phyloP scores from a whole-genome alignment of 257 asterid species.

The Thymus mandschuricus region DNA sequence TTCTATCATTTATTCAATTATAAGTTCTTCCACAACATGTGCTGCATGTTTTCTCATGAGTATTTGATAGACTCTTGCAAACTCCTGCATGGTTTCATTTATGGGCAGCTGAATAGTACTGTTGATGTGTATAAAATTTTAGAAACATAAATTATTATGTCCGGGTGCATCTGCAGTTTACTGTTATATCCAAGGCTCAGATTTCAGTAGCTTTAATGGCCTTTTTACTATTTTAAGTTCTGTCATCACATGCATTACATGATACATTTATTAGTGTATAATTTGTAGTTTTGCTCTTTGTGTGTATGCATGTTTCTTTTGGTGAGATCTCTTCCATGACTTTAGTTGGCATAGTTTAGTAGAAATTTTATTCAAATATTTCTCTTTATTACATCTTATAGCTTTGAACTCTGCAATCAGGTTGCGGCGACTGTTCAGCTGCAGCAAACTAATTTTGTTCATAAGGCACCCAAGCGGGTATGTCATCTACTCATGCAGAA shows the following conservation, averaged over 20 bases:
- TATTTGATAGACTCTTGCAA: not conserved
- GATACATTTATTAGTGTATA: not conserved
- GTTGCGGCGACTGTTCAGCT: constrained; percentile 64
- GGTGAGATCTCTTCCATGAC: constrained; percentile 3
- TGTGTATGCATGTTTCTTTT: not conserved
- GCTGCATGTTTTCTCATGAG: not conserved
- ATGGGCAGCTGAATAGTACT: not conserved
- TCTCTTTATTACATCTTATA: constrained; percentile 21
- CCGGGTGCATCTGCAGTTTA: not conserved
- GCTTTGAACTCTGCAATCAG: constrained; percentile 44
- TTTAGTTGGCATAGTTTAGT: constrained; percentile 10
- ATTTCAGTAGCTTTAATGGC: constrained; percentile 1
- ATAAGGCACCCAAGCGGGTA: constrained; percentile 82
- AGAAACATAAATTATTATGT: not conserved
- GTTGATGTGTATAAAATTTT: not conserved
- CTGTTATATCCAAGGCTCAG: not conserved
- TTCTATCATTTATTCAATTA: not conserved
- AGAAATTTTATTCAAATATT: not conserved
- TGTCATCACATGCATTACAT: constrained; percentile 4
- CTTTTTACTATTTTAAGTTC: not conserved
- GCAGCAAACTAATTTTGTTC: constrained; percentile 68
- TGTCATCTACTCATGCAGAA: constrained; percentile 28
- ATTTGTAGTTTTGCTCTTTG: not conserved
- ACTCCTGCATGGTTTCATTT: not conserved
- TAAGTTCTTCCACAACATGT: not conserved